phyloP scores from a whole-genome alignment of 805 yeast species.

The Metschnikowia lachancei region DNA sequence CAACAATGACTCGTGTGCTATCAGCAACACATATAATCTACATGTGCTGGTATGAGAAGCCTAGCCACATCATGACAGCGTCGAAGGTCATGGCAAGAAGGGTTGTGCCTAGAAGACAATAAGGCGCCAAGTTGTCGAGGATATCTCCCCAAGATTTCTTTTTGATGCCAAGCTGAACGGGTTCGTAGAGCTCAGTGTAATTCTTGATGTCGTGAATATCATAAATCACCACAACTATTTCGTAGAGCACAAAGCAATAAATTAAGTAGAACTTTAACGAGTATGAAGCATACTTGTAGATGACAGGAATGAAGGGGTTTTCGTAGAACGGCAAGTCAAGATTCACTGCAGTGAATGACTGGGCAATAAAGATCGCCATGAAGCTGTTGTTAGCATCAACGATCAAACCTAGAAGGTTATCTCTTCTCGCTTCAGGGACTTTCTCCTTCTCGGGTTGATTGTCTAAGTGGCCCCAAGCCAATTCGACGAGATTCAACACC shows the following conservation, averaged over 20 bases:
- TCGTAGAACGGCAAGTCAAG: slow-evolving; percentile 20
- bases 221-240: slow-evolving; percentile 19
- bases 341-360: slow-evolving; percentile 32
- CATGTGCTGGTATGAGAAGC: slow-evolving; percentile 3
- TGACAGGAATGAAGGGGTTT: slow-evolving; percentile 5
- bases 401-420: slow-evolving; percentile 15
- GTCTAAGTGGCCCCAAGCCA: background rate
- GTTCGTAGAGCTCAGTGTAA: slow-evolving; percentile 16
- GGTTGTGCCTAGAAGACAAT: background rate
- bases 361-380: slow-evolving; percentile 35
- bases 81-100: slow-evolving; percentile 7
- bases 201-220: slow-evolving; percentile 11
- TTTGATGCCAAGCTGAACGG: slow-evolving; percentile 10
- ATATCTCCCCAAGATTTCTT: slow-evolving; percentile 2
- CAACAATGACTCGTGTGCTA: background rate
- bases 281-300: slow-evolving; percentile 24
- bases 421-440: background rate
- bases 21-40: background rate
- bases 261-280: slow-evolving; percentile 35
- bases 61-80: slow-evolving; percentile 9
- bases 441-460: slow-evolving; percentile 4
- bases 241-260: slow-evolving; percentile 33
- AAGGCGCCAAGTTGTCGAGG: slow-evolving; percentile 1
- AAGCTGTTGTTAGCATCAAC: slow-evolving; percentile 33
- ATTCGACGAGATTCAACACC: slow-evolving; percentile 15